Percentiles rank a stretch among this genome's conserved stretches.
Conservation (phyloP, 257 asterid species). For the Cynanchum wilfordii region DNA sequence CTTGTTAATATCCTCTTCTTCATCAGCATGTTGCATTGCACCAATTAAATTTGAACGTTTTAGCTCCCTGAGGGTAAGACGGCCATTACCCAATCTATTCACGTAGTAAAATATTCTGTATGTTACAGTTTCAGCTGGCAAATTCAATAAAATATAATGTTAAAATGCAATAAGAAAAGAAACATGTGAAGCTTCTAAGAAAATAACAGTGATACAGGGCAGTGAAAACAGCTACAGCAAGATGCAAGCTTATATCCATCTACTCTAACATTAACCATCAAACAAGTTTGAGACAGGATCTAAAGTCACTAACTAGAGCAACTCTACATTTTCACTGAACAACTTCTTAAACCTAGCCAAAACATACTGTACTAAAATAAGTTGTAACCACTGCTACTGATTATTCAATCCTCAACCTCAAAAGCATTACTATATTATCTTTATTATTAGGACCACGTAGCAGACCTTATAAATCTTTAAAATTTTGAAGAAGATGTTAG, state of each 20-base stretch:
- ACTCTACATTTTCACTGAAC: neutral
- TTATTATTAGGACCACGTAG: no score
- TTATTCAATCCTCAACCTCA: neutral
- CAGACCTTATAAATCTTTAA: no score
- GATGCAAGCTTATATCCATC: neutral
- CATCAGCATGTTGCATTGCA: conserved; percentile 99
- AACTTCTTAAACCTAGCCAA: neutral
- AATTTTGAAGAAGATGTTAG: no score
- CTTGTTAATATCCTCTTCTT: conserved; percentile 98
- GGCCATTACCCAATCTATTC: conserved; percentile 91
- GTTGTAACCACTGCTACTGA: neutral
- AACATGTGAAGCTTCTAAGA: conserved; percentile 4
- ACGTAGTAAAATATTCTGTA: conserved; percentile 96
- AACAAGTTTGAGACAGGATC: neutral
- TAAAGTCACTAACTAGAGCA: neutral
- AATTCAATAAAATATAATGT: conserved; percentile 42
- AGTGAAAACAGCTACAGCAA: neutral
- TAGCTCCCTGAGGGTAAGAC: conserved; percentile 90
- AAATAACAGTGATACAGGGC: neutral
- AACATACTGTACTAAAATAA: neutral
- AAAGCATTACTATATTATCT: no score
- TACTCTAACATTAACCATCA: neutral
- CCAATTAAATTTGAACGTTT: conserved; percentile 80
- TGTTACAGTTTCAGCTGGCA: conserved; percentile 97
- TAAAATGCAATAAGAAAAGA: conserved; percentile 25